A percentile compares a stretch with the other conserved stretches of the same genome.
Evolutionary conservation across 2,329 filamentous ascomycete genomes (phyloP).

Genomic region (Colletotrichum plurivorum): DNA sequence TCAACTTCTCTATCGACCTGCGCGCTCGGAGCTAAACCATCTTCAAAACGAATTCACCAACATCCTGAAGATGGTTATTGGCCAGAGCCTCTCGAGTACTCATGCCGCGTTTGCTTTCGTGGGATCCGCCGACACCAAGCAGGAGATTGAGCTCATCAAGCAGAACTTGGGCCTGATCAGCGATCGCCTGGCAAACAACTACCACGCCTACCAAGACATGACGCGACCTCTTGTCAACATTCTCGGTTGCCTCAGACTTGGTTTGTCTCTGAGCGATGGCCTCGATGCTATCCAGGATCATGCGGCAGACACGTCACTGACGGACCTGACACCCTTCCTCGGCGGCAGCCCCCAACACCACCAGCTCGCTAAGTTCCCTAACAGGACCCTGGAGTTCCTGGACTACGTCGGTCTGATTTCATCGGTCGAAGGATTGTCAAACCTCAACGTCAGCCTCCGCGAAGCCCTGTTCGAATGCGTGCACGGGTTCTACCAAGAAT

Average conservation of each 20-base stretch:
- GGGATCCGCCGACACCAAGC: conserved; percentile 50
- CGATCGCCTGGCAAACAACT: conserved; percentile 76
- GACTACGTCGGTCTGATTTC: conserved; percentile 60
- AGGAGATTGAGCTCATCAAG: conserved; percentile 65
- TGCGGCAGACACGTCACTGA: conserved; percentile 47
- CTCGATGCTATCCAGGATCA: conserved; percentile 8
- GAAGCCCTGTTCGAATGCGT: conserved; percentile 76
- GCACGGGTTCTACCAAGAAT: conserved; percentile 81
- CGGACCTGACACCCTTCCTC: conserved; percentile 68
- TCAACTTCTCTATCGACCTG: conserved; percentile 79
- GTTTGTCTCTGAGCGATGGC: conserved; percentile 75
- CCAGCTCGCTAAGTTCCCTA: conserved; percentile 41
- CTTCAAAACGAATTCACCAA: conserved; percentile 89
- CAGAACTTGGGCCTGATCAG: conserved; percentile 78
- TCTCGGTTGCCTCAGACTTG: conserved; percentile 83
- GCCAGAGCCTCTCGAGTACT: conserved; percentile 58
- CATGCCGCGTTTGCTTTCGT: conserved; percentile 51
- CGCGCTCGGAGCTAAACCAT: conserved; percentile 74
- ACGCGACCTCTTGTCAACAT: conserved; percentile 84
- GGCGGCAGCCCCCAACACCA: conserved; percentile 54
- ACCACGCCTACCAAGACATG: conserved; percentile 88
- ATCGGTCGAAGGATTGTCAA: conserved; percentile 62
- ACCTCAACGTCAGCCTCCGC: conserved; percentile 59
- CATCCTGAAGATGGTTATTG: conserved; percentile 75
- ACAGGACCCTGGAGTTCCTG: conserved; percentile 64